phyloP scores from a whole-genome alignment of 106 monocot species.

The Vanilla planifolia region DNA sequence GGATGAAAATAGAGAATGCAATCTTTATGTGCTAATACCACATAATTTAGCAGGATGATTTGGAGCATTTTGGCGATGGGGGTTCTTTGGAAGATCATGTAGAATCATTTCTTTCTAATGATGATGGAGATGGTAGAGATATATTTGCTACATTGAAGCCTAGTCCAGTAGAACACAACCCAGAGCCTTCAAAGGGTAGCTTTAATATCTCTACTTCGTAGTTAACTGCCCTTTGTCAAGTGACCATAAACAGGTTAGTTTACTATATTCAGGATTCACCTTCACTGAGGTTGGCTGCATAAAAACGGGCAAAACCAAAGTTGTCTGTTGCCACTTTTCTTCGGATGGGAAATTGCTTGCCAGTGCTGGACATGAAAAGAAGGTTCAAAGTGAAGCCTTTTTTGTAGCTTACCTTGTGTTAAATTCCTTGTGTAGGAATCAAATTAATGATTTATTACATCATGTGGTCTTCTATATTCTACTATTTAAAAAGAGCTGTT shows the following conservation, averaged over 20 bases:
- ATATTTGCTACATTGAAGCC: constrained; percentile 84
- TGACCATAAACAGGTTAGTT: not conserved
- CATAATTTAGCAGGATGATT: constrained; percentile 53
- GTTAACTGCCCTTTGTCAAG: not conserved
- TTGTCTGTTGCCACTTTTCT: constrained; percentile 92
- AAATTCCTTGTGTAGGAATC: no score
- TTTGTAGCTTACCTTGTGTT: no score
- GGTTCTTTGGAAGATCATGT: constrained; percentile 94
- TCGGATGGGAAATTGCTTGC: constrained; percentile 90
- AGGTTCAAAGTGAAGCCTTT: constrained; percentile 37
- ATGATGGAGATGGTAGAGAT: constrained; percentile 80
- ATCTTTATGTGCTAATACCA: not conserved
- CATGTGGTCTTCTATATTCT: no score
- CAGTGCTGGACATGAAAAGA: constrained; percentile 95
- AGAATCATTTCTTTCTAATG: constrained; percentile 90
- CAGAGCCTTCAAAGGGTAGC: constrained; percentile 66
- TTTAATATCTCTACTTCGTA: not conserved
- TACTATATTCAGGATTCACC: constrained; percentile 57
- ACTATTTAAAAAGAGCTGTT: no score
- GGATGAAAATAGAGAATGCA: no score
- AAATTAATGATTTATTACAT: no score
- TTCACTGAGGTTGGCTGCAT: constrained; percentile 67
- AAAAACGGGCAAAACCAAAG: constrained; percentile 77
- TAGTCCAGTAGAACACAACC: constrained; percentile 64
- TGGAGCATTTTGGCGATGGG: constrained; percentile 87